Evolutionary conservation across 1,284 basidiomycete species (phyloP).

Genomic region (Clitocybe nebularis): DNA sequence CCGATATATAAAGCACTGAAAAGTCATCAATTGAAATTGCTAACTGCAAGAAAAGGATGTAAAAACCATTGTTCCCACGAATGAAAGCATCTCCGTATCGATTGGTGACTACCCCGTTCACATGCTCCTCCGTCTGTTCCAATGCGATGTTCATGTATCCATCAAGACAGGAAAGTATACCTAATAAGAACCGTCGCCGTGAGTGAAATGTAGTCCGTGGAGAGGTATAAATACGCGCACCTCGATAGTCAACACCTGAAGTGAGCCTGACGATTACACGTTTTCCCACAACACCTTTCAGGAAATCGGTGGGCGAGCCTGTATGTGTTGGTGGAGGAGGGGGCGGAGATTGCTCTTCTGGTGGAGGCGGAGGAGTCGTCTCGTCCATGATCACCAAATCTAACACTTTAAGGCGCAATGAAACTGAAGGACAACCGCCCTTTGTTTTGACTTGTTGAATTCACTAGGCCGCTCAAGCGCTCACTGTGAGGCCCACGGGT

Average conservation of each 20-base stretch:
- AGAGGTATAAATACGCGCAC: slow-evolving; percentile 53
- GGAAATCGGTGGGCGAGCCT: slow-evolving; percentile 86
- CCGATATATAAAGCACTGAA: slow-evolving; percentile 43
- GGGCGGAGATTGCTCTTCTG: slow-evolving; percentile 37
- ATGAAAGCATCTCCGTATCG: slow-evolving; percentile 94
- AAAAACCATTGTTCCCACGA: slow-evolving; percentile 93
- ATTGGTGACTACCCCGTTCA: slow-evolving; percentile 83
- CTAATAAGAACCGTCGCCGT: no score
- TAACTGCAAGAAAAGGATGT: neutral
- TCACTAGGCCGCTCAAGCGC: no score
- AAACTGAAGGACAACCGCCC: no score
- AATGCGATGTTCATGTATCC: slow-evolving; percentile 99
- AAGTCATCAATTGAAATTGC: neutral
- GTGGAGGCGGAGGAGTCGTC: slow-evolving; percentile 33
- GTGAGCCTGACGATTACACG: slow-evolving; percentile 90
- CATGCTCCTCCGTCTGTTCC: slow-evolving; percentile 95
- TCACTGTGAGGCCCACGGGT: no score
- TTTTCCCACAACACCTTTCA: slow-evolving; percentile 95
- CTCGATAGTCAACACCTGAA: slow-evolving; percentile 95
- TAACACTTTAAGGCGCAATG: no score
- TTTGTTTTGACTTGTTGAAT: no score
- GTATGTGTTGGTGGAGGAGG: slow-evolving; percentile 46
- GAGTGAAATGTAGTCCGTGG: no score
- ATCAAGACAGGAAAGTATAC: slow-evolving; percentile 93
- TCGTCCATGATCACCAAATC: no score